Evolutionary conservation across 2,329 filamentous ascomycete genomes (phyloP).

Genomic region (Pseudopithomyces chartarum): DNA sequence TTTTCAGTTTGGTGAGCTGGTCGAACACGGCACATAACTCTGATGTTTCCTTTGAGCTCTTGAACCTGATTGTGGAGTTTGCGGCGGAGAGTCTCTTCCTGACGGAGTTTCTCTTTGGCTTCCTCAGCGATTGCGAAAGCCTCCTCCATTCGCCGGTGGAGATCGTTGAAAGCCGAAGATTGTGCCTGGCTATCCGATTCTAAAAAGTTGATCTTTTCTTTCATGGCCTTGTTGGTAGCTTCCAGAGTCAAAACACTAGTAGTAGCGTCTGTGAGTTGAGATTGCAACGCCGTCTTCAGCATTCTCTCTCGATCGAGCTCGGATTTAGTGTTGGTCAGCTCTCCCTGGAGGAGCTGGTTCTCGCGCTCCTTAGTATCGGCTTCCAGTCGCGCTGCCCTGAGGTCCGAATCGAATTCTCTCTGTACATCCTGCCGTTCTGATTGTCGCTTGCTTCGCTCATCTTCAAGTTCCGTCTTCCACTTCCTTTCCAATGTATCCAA

Average conservation of each 20-base stretch:
- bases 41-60: constrained; percentile 96
- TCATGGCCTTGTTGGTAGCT: constrained; percentile 73
- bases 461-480: constrained; percentile 68
- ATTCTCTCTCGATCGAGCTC: constrained; percentile 63
- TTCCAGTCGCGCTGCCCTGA: constrained; percentile 54
- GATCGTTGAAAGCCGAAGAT: constrained; percentile 80
- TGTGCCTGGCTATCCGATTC: constrained; percentile 90
- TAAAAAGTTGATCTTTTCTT: constrained; percentile 84
- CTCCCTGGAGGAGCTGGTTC: constrained; percentile 52
- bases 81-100: constrained; percentile 86
- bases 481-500: constrained; percentile 67
- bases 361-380: constrained; percentile 62
- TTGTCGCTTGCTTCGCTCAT: constrained; percentile 62
- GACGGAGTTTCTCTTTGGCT: constrained; percentile 80
- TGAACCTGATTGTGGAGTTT: constrained; percentile 98
- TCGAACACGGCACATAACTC: constrained; percentile 95
- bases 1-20: constrained; percentile 67
- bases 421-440: constrained; percentile 69
- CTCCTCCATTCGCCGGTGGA: constrained; percentile 80
- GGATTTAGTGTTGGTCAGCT: constrained; percentile 55
- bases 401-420: constrained; percentile 53
- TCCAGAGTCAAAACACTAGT: constrained; percentile 64
- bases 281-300: constrained; percentile 62
- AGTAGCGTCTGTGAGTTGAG: constrained; percentile 52
- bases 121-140: constrained; percentile 72